Base-by-base conservation (phyloP, 768 basidiomycete genomes). In the Podaxis sp. region DNA sequence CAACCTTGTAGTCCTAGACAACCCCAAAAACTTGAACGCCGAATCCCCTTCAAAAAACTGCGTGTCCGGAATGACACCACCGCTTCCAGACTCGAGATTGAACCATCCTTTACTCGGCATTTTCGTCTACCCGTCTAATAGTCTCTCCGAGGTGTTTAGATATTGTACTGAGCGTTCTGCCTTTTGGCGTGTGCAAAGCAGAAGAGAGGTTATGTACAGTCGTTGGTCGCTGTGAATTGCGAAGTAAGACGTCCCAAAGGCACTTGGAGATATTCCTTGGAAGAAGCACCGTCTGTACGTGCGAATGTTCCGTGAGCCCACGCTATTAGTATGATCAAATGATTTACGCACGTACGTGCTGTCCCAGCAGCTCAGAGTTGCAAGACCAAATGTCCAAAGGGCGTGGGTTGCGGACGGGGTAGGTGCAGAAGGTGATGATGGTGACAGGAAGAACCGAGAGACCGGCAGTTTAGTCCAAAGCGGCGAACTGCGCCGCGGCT, bases 21-120 rank as follows among this genome's bases (percentile, higher is more conserved):
- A 78, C 2, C 87, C 87, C 11, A 97, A 80, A 63, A 86, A 87
- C 62, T 82, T 83, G 82, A 93, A 96, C 6, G 95, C 93, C 12
- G 93, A 90, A 69, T 95, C 91, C 28, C 93, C 90, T 76, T 96
- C 92, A 65, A 94, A 94, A 76, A 90, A 89, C 65, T 89, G 87
- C 41, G 84, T 88, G 69, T 94, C 91, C 5, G 92, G 88, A 40
- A 92, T 82, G 54, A 81, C 74, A 58, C 77, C 79, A 79, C 41
- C 49, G 2, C 52, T 64, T 15, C 84, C 89, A 3, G 88, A 69
- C 68, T 93, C 91, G 69, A 95, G 86, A 71, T 95, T 94, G 73
- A 93, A 84, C 92, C 92, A 95, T 68, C 92, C 91, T 78, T 88
- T 90, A 67, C 79, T 81, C 54, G 84, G 77, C 79, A 84, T 85